Evolutionary conservation across 495 filamentous ascomycete species (phyloP), one percentile per base, ranked within the genome.

Genomic region (Hyaloscypha variabilis): DNA sequence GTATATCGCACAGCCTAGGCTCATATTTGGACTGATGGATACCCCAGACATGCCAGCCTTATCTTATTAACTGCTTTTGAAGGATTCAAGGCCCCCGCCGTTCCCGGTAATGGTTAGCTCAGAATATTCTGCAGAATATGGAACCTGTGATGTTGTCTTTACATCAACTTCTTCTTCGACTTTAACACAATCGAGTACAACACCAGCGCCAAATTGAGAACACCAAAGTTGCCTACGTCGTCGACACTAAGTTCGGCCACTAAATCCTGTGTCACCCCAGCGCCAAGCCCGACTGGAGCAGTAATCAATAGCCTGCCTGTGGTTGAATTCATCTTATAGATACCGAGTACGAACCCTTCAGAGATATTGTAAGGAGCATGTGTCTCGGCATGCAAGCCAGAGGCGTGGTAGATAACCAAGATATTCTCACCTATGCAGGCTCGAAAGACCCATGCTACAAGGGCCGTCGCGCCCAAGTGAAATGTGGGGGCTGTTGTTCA

Each of bases 351-450:
- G 52, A 55, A 28, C 8, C 52, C 13, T 55, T 26, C 3, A 24
- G 52, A 55, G 52, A 55, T 55, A 55, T 55, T 55, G 52, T 55
- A 5, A 55, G 13, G 52, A 55, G 52, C 52, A 55, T 55, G 52
- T 55, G 52, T 24, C 23, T 55, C 13, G 52, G 52, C 13, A 55
- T 55, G 52, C 24, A 55, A 3, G 21, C 14, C 23, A 21, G 52
- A 55, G 26, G 21, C 6, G 17, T 28, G 28, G 24, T 55, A 24
- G 28, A 24, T n/a, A 55, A 55, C 28, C 52, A 55, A 55, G 52
- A 55, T 26, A 55, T 55, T 28, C 52, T 55, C 52, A 55, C 52
- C 13, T 55, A 55, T 26, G 24, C 52, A 5, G 52, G 52, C 13
- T 55, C 52, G 4, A 55, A 55, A 26, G 52, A 55, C 52, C 52